Conservation (phyloP, 768 basidiomycete genomes). For the Sarcomyxa edulis region DNA sequence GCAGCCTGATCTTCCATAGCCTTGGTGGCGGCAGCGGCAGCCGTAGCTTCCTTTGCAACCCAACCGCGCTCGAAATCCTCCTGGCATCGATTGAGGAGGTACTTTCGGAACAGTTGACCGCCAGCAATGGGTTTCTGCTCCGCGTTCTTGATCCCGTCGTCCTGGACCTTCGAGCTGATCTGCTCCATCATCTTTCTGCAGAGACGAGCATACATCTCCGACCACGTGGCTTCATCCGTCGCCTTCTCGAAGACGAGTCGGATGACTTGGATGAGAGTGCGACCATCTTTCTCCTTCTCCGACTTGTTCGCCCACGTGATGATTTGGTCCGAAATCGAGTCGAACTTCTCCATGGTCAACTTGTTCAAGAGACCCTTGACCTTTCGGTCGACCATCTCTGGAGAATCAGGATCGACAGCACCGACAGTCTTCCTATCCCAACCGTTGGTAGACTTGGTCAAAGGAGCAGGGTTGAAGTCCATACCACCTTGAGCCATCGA, state of each 20-base stretch:
- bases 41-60: slow-evolving; percentile 75
- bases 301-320: slow-evolving; percentile 92
- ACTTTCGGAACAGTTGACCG: slow-evolving; percentile 92
- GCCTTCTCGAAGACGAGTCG: slow-evolving; percentile 95
- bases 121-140: slow-evolving; percentile 87
- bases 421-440: slow-evolving; percentile 66
- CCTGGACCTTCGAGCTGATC: slow-evolving; percentile 81
- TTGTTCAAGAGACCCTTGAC: slow-evolving; percentile 92
- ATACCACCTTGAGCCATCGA: slow-evolving; percentile 19
- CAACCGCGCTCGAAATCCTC: slow-evolving; percentile 96
- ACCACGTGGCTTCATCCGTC: slow-evolving; percentile 92
- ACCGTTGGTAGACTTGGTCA: slow-evolving; percentile 75
- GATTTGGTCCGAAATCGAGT: slow-evolving; percentile 93
- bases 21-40: slow-evolving; percentile 57
- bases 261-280: slow-evolving; percentile 91
- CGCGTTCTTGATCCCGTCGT: slow-evolving; percentile 73
- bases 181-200: slow-evolving; percentile 94
- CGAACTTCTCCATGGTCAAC: slow-evolving; percentile 95
- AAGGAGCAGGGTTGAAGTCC: slow-evolving; percentile 62
- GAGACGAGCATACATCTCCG: slow-evolving; percentile 93
- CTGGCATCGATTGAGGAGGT: slow-evolving; percentile 92
- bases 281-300: slow-evolving; percentile 84
- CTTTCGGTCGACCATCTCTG: slow-evolving; percentile 88
- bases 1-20: slow-evolving; percentile 56
- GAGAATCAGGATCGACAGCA: slow-evolving; percentile 57